Evolutionary conservation across 2,329 filamentous ascomycete species (phyloP).

Genomic region (Nemania diffusa): DNA sequence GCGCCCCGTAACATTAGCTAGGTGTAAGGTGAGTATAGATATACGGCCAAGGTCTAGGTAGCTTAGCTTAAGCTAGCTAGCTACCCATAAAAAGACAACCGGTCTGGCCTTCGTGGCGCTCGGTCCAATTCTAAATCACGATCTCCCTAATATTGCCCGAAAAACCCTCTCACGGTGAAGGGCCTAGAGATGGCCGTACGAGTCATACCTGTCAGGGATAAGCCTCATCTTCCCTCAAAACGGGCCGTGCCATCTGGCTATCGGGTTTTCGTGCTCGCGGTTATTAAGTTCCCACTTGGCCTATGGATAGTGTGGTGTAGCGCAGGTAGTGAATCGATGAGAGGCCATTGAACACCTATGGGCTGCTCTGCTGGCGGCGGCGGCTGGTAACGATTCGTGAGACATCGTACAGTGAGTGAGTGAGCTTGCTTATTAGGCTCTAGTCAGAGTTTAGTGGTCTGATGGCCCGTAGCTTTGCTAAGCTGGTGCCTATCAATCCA

Average conservation of each 20-base stretch:
- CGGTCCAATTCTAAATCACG: not conserved
- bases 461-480: slow-evolving; percentile 6
- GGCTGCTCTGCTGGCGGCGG: not conserved
- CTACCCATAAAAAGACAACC: not conserved
- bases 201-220: slow-evolving; percentile 25
- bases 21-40: not conserved
- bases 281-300: not conserved
- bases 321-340: not conserved
- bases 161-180: slow-evolving; percentile 10
- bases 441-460: slow-evolving; percentile 10
- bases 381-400: slow-evolving; percentile 12
- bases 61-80: not conserved
- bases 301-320: not conserved
- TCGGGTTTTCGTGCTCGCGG: not conserved
- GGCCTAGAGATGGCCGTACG: slow-evolving; percentile 8
- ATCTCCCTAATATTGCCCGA: not conserved
- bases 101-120: slow-evolving; percentile 8
- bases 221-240: slow-evolving; percentile 11
- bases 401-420: not conserved
- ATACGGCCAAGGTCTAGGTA: not conserved
- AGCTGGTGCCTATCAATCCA: slow-evolving; percentile 5
- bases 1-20: not conserved
- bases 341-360: not conserved
- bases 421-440: not conserved
- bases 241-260: slow-evolving; percentile 19